Evolutionary conservation across 2,329 filamentous ascomycete species (phyloP).

Genomic region (Ascochyta pisi): DNA sequence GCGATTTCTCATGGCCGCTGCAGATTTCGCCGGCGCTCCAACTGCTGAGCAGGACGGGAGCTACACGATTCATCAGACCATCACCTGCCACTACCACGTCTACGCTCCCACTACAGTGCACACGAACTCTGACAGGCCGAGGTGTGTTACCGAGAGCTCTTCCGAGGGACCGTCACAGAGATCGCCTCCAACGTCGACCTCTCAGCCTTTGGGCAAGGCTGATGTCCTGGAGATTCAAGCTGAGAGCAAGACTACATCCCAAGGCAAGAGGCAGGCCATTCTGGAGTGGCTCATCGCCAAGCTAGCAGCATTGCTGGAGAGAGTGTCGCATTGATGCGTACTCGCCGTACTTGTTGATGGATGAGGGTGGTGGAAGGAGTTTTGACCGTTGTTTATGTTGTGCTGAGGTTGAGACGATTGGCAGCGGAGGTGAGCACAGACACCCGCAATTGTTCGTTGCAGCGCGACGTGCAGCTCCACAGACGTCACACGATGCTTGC

Average conservation of each 20-base stretch:
- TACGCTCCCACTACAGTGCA: slow-evolving; percentile 22
- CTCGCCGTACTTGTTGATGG: neutral
- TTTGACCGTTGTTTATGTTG: no score
- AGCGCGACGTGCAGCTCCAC: slow-evolving; percentile 21
- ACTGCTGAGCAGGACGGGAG: slow-evolving; percentile 10
- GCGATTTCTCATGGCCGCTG: slow-evolving; percentile 12
- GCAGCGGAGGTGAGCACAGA: slow-evolving; percentile 37
- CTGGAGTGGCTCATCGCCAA: slow-evolving; percentile 19
- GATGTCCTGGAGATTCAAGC: neutral
- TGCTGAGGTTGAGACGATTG: neutral
- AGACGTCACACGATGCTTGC: slow-evolving; percentile 41
- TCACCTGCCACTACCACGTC: slow-evolving; percentile 20
- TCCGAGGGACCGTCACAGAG: neutral
- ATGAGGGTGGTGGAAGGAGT: neutral
- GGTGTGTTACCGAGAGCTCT: slow-evolving; percentile 8
- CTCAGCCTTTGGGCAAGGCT: neutral
- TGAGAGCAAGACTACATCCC: neutral
- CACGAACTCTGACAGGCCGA: neutral
- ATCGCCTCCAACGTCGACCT: neutral
- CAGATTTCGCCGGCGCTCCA: slow-evolving; percentile 13
- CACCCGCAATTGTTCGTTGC: slow-evolving; percentile 29
- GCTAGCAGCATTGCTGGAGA: slow-evolving; percentile 11
- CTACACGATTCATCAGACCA: slow-evolving; percentile 7
- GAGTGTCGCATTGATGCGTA: neutral
- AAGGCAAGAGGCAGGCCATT: slow-evolving; percentile 13